A percentile compares a stretch with the other conserved stretches of the same genome.
phyloP scores from a whole-genome alignment of 1,284 basidiomycete genomes.

The Microbotryum intermedium region DNA sequence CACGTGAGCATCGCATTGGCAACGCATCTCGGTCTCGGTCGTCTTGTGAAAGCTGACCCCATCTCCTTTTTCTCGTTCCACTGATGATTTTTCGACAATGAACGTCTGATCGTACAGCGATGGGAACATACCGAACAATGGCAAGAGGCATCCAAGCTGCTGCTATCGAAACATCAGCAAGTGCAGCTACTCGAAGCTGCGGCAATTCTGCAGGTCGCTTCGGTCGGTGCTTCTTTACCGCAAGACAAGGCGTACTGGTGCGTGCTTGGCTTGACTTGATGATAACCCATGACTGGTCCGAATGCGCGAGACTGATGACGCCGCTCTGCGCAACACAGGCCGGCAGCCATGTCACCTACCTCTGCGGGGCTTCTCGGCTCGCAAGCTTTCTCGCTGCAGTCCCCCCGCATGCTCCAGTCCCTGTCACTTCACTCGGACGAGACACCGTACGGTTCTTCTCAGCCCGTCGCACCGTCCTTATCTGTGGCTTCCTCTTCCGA shows the following conservation, averaged over 20 bases:
- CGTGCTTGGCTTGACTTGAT: constrained; percentile 45
- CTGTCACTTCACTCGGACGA: constrained; percentile 21
- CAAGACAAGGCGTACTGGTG: constrained; percentile 86
- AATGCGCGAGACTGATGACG: background rate
- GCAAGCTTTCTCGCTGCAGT: constrained; percentile 27
- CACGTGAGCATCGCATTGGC: background rate
- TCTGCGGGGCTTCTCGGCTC: constrained; percentile 42
- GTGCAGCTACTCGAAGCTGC: constrained; percentile 96
- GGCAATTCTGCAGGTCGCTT: constrained; percentile 65
- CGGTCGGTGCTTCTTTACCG: constrained; percentile 65
- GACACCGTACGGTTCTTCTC: background rate
- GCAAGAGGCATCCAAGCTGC: constrained; percentile 89
- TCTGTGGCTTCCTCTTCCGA: background rate
- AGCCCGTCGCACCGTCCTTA: constrained; percentile 7
- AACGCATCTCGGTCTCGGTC: background rate
- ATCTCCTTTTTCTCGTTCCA: background rate
- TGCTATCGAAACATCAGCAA: constrained; percentile 94
- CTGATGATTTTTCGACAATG: background rate
- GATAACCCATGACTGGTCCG: background rate
- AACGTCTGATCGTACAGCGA: background rate
- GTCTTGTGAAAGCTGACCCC: background rate
- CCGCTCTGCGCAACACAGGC: constrained; percentile 43
- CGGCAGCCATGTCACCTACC: constrained; percentile 47
- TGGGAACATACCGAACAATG: constrained; percentile 51
- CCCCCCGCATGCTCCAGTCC: constrained; percentile 21